These are phyloP conservation scores for Calamus simplicifolius DNA, from an alignment of 176 grass and related monocot species.

Conservation along the genomic window DNA sequence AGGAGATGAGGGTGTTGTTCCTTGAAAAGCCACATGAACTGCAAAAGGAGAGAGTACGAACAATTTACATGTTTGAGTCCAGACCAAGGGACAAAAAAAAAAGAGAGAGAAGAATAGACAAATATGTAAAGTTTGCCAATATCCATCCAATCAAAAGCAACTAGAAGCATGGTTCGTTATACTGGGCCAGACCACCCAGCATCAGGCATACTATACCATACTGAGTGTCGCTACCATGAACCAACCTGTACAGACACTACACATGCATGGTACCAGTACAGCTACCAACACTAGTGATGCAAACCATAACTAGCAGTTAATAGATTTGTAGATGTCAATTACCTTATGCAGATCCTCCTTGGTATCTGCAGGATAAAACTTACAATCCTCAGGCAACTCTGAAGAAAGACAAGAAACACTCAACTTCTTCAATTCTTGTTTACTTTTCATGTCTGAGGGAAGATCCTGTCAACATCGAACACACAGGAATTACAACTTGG, in stretches of 20 bases:
- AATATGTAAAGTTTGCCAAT: constrained; percentile 4
- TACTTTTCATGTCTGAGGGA: constrained; percentile 74
- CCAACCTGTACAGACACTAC: too few species aligned
- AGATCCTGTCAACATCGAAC: constrained; percentile 56
- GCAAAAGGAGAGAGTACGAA: constrained; percentile 14
- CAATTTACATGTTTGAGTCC: background rate
- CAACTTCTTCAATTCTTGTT: constrained; percentile 81
- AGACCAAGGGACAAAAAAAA: background rate
- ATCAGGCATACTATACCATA: too few species aligned
- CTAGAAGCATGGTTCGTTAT: too few species aligned
- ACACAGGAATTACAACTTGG: background rate
- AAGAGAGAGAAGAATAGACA: background rate
- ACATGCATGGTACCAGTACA: too few species aligned
- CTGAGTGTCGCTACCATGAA: too few species aligned
- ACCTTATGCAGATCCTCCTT: constrained; percentile 98
- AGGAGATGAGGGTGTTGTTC: constrained; percentile 75
- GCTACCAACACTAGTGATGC: too few species aligned
- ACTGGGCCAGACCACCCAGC: too few species aligned
- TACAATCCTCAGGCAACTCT: constrained; percentile 92
- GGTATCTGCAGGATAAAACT: constrained; percentile 78
- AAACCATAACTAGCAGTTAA: background rate
- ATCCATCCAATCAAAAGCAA: constrained; percentile 1
- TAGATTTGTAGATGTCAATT: background rate
- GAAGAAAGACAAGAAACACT: constrained; percentile 61
- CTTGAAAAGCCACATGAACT: constrained; percentile 99